Conservation (phyloP, 139 green algal genomes). For the Closterium sp. region DNA sequence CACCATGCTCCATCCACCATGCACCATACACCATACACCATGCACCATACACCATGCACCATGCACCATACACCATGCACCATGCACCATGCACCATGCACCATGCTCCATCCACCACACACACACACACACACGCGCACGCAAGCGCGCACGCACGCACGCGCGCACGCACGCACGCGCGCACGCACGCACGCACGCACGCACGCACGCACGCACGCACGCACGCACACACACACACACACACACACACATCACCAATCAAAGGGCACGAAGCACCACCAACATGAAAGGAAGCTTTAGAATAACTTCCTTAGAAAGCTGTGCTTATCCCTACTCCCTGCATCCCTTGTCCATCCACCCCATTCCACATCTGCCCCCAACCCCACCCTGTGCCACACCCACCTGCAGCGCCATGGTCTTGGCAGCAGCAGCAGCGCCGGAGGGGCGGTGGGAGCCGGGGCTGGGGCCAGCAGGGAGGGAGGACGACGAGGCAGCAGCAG, state of each 20-base stretch:
- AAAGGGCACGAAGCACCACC: too few relatives aligned
- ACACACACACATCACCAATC: too few relatives aligned
- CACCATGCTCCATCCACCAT: not conserved
- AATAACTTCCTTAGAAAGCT: too few relatives aligned
- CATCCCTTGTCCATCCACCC: not conserved
- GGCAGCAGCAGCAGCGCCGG: not conserved
- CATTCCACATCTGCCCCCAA: not conserved
- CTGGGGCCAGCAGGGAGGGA: not conserved
- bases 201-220: too few relatives aligned
- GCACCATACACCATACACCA: not conserved
- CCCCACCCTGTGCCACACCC: not conserved
- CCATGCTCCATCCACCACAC: too few relatives aligned
- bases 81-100: not conserved
- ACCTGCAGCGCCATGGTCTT: not conserved
- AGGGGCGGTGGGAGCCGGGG: not conserved
- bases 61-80: not conserved
- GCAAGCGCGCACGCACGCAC: too few relatives aligned
- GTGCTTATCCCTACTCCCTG: too few relatives aligned
- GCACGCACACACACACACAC: too few relatives aligned
- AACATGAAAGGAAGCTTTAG: too few relatives aligned
- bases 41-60: not conserved
- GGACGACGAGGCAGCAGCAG: not conserved
- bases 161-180: too few relatives aligned
- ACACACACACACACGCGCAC: too few relatives aligned
- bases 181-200: too few relatives aligned